Percentiles rank a stretch among this genome's conserved stretches.
phyloP scores from a whole-genome alignment of 1,284 basidiomycete genomes.

The Heterobasidion occidentale region DNA sequence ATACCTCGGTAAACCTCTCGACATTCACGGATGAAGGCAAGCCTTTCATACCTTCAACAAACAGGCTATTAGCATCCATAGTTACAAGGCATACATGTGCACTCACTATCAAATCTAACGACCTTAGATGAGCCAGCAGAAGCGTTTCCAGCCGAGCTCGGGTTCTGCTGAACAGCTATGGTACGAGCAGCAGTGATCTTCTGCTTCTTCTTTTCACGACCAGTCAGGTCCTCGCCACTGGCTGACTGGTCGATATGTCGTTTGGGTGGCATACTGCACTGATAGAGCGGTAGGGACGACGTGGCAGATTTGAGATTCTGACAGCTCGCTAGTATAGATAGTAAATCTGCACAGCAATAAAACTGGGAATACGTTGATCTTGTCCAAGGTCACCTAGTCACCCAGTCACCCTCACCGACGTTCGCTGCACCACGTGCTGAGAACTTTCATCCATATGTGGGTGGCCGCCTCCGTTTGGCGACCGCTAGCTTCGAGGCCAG shows the following conservation, averaged over 20 bases:
- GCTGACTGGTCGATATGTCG: slow-evolving; percentile 34
- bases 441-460: not conserved
- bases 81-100: not conserved
- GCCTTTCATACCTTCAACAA: slow-evolving; percentile 39
- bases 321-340: too few relatives aligned
- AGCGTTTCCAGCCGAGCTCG: slow-evolving; percentile 19
- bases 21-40: slow-evolving; percentile 77
- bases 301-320: too few relatives aligned
- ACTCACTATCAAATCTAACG: slow-evolving; percentile 32
- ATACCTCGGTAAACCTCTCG: slow-evolving; percentile 81
- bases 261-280: slow-evolving; percentile 39
- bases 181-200: slow-evolving; percentile 57
- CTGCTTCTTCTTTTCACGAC: slow-evolving; percentile 60
- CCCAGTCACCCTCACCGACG: too few relatives aligned
- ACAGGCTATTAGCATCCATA: not conserved
- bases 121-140: slow-evolving; percentile 32
- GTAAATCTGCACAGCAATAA: too few relatives aligned
- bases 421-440: not conserved
- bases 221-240: slow-evolving; percentile 24
- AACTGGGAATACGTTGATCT: too few relatives aligned
- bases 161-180: slow-evolving; percentile 47
- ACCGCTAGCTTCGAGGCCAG: too few relatives aligned
- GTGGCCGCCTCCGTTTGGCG: too few relatives aligned
- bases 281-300: not conserved
- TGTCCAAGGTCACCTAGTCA: too few relatives aligned